phyloP scores from a whole-genome alignment of 2,329 filamentous ascomycete species.

The Pyrenophora seminiperda region DNA sequence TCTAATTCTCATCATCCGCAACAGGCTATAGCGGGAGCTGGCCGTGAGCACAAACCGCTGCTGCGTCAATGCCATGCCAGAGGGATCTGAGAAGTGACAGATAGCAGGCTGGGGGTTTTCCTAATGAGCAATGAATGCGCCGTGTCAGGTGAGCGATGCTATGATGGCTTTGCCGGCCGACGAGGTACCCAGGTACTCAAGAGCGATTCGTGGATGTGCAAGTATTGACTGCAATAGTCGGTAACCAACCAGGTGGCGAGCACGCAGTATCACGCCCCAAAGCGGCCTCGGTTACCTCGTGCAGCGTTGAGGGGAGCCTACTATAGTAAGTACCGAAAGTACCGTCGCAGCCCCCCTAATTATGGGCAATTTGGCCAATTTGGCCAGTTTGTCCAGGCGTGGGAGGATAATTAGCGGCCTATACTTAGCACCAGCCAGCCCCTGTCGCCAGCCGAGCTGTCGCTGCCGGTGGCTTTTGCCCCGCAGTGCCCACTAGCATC shows the following conservation, averaged over 20 bases:
- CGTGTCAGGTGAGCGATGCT: conserved; percentile 43
- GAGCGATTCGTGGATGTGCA: conserved; percentile 43
- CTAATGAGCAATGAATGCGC: conserved; percentile 28
- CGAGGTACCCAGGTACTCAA: conserved; percentile 37
- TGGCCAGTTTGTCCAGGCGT: no score
- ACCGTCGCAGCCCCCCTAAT: conserved; percentile 35
- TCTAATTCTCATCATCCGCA: conserved; percentile 5
- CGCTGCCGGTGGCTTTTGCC: conserved; percentile 27
- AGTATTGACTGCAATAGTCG: conserved; percentile 43
- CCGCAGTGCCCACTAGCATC: conserved; percentile 27
- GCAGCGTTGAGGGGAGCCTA: conserved; percentile 17
- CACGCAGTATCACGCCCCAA: conserved; percentile 20
- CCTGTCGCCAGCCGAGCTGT: conserved; percentile 32
- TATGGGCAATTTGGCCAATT: conserved; percentile 33
- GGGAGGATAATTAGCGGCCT: conserved; percentile 41
- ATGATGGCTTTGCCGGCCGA: conserved; percentile 14
- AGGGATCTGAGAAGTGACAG: no score
- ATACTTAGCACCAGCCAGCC: conserved; percentile 33
- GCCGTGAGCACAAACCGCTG: background rate
- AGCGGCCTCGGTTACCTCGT: conserved; percentile 20
- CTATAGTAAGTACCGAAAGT: no score
- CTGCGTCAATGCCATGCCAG: background rate
- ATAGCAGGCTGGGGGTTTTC: no score
- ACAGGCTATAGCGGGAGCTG: conserved; percentile 16
- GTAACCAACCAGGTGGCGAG: conserved; percentile 41